Conservation (phyloP, 768 basidiomycete genomes). For the Leucocoprinus sp. region DNA sequence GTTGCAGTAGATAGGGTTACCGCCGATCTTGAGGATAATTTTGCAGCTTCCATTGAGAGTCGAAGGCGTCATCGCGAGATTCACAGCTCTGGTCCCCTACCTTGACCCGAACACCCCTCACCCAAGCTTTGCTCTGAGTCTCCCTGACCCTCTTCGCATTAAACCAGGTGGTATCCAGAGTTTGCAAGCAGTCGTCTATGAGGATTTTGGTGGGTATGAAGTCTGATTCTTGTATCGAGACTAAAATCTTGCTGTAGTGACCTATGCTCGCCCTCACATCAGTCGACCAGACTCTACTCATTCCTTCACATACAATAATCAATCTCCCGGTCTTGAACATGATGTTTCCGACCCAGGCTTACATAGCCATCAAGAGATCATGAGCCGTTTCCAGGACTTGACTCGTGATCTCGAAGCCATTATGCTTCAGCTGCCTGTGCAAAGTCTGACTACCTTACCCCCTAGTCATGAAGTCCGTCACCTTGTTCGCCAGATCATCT, state of each 20-base stretch:
- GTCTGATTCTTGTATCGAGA: not conserved
- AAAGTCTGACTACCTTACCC: constrained; percentile 63
- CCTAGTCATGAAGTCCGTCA: constrained; percentile 82
- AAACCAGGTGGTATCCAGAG: constrained; percentile 74
- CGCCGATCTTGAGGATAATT: constrained; percentile 86
- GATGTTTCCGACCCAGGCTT: constrained; percentile 29
- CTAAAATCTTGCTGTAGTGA: not conserved
- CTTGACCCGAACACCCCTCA: constrained; percentile 78
- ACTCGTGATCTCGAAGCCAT: constrained; percentile 73
- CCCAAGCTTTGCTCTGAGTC: constrained; percentile 56
- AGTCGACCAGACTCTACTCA: constrained; percentile 69
- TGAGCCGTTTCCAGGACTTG: constrained; percentile 57
- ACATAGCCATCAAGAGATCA: constrained; percentile 69
- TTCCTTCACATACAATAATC: constrained; percentile 44
- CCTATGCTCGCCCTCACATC: constrained; percentile 33
- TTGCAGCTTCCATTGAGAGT: constrained; percentile 71
- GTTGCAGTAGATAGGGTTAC: constrained; percentile 96
- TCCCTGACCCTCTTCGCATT: constrained; percentile 88
- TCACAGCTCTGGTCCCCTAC: constrained; percentile 58
- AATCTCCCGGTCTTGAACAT: constrained; percentile 59
- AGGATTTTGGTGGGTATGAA: constrained; percentile 71
- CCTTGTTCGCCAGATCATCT: constrained; percentile 75
- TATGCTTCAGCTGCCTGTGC: constrained; percentile 64
- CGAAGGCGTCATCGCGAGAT: constrained; percentile 86
- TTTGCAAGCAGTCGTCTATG: constrained; percentile 84